Evolutionary conservation across 1,284 basidiomycete species (phyloP).

Genomic region (Sanghuangporus baumii): DNA sequence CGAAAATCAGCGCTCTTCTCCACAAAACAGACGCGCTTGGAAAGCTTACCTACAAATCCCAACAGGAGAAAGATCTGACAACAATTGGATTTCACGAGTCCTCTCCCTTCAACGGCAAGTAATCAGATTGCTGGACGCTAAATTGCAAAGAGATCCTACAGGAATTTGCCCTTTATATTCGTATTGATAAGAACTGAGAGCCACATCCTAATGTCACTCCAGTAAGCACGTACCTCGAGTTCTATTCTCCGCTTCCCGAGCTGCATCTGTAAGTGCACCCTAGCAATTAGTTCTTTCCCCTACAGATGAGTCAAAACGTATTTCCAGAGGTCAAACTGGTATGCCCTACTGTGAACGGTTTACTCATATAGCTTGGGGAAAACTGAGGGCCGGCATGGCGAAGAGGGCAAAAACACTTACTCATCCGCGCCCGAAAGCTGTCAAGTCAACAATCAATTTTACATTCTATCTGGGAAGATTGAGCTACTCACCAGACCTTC

Average conservation of each 20-base stretch:
- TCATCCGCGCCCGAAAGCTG: slow-evolving; percentile 35
- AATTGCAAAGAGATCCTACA: not conserved
- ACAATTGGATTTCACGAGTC: slow-evolving; percentile 21
- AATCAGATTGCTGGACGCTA: slow-evolving; percentile 16
- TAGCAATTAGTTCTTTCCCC: slow-evolving; percentile 34
- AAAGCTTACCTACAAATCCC: slow-evolving; percentile 20
- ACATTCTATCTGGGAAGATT: not conserved
- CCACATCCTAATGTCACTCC: not conserved
- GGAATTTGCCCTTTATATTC: not conserved
- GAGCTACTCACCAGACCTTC: slow-evolving; percentile 22
- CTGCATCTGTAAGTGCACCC: slow-evolving; percentile 27
- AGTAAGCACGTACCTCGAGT: slow-evolving; percentile 26
- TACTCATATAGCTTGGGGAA: slow-evolving; percentile 22
- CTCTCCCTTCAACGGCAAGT: slow-evolving; percentile 27
- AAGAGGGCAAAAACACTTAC: slow-evolving; percentile 10
- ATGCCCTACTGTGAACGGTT: slow-evolving; percentile 23
- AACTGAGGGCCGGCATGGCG: not conserved
- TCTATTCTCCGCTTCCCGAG: slow-evolving; percentile 25
- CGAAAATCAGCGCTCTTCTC: not conserved
- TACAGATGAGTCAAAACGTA: not conserved
- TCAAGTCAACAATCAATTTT: not conserved
- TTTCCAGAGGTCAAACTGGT: not conserved
- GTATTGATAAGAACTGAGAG: not conserved
- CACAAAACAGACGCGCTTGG: not conserved
- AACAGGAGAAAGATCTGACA: slow-evolving; percentile 22